These are phyloP conservation scores for Diaporthe ilicicola DNA, from an alignment of 2,329 filamentous ascomycete genomes.

Conservation along the genomic window DNA sequence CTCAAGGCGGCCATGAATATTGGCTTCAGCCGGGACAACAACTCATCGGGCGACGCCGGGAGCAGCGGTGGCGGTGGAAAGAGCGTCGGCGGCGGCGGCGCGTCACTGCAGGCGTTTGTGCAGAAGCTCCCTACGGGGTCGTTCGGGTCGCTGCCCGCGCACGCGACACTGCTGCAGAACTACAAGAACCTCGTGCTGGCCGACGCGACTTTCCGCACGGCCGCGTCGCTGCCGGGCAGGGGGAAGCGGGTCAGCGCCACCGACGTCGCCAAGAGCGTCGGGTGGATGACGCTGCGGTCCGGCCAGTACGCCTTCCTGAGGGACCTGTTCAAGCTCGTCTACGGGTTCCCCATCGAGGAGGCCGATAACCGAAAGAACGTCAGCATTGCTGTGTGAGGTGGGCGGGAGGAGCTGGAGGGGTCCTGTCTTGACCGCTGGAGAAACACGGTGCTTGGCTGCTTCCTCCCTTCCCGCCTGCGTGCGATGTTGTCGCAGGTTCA, in stretches of 20 bases:
- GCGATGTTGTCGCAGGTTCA: neutral
- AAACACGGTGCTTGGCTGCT: neutral
- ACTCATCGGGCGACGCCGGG: slow-evolving; percentile 46
- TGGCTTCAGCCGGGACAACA: slow-evolving; percentile 74
- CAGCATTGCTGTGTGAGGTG: slow-evolving; percentile 62
- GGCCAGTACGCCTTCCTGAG: slow-evolving; percentile 79
- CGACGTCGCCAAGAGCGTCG: slow-evolving; percentile 84
- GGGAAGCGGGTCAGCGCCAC: slow-evolving; percentile 70
- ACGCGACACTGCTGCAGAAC: slow-evolving; percentile 75
- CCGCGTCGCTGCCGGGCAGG: slow-evolving; percentile 61
- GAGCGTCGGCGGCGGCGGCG: slow-evolving; percentile 48
- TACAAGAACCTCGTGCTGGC: slow-evolving; percentile 83
- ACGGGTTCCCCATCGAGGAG: slow-evolving; percentile 85
- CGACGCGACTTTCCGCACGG: slow-evolving; percentile 72
- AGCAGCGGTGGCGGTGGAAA: neutral
- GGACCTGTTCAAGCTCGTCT: slow-evolving; percentile 85
- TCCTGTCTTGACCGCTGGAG: neutral
- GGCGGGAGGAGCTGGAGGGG: too few relatives aligned
- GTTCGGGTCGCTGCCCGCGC: slow-evolving; percentile 78
- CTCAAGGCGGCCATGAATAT: slow-evolving; percentile 87
- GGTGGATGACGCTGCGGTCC: slow-evolving; percentile 74
- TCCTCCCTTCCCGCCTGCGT: neutral
- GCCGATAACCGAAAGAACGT: slow-evolving; percentile 72
- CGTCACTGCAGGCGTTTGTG: slow-evolving; percentile 76
- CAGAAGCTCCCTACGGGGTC: slow-evolving; percentile 78